Evolutionary conservation across 2,329 filamentous ascomycete genomes (phyloP).

Genomic region (Neurospora crassa): DNA sequence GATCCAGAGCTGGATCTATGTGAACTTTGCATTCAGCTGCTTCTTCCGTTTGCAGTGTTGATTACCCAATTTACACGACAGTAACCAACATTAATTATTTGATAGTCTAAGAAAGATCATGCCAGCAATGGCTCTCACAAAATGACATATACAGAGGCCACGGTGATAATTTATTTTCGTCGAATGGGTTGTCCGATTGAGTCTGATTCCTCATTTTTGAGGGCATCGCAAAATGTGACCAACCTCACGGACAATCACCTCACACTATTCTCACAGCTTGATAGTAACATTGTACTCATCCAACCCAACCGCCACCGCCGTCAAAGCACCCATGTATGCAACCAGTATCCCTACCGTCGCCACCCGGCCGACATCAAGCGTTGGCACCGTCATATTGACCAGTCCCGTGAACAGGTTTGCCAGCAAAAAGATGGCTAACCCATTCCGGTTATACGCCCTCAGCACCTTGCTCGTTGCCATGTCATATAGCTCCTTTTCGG

Average conservation of each 20-base stretch:
- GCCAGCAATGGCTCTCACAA: no score
- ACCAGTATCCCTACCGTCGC: slow-evolving; percentile 66
- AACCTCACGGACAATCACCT: neutral
- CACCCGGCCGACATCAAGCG: slow-evolving; percentile 57
- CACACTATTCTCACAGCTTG: slow-evolving; percentile 39
- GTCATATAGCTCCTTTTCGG: slow-evolving; percentile 55
- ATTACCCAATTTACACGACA: neutral
- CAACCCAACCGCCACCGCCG: slow-evolving; percentile 56
- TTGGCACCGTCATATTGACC: slow-evolving; percentile 80
- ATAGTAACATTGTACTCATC: slow-evolving; percentile 60
- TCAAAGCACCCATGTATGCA: slow-evolving; percentile 59
- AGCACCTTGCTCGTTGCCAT: slow-evolving; percentile 74
- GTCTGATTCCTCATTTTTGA: no score
- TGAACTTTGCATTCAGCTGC: neutral
- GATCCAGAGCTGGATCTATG: neutral
- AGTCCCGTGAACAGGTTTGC: slow-evolving; percentile 85
- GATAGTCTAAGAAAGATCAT: neutral
- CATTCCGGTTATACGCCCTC: slow-evolving; percentile 79
- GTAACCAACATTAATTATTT: neutral
- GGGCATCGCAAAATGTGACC: neutral
- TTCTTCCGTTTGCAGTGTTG: neutral
- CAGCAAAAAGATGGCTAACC: slow-evolving; percentile 72
- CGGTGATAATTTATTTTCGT: neutral
- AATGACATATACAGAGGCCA: no score
- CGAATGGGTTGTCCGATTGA: neutral